Evolutionary conservation across 345 rosid genomes (phyloP).

Genomic region (Pugionium dolabratum): DNA sequence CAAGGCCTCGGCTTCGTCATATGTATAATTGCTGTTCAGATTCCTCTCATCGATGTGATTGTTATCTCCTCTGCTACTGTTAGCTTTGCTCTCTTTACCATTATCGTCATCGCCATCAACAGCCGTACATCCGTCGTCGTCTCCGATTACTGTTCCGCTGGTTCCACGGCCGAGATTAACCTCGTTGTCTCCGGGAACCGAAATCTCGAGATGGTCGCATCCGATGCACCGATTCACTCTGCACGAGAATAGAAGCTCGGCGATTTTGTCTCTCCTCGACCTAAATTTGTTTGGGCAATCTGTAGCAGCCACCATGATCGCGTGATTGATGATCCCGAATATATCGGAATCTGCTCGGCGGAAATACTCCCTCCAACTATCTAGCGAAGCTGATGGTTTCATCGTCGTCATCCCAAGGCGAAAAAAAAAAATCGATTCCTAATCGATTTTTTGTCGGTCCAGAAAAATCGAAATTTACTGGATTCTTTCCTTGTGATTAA

Average conservation of each 20-base stretch:
- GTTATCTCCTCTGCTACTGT: constrained; percentile 56
- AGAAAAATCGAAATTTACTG: neutral
- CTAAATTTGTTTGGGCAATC: constrained; percentile 75
- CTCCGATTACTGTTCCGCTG: constrained; percentile 16
- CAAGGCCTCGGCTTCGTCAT: constrained; percentile 70
- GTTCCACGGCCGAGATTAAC: constrained; percentile 30
- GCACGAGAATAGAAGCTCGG: constrained; percentile 64
- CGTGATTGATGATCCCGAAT: constrained; percentile 67
- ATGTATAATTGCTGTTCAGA: constrained; percentile 50
- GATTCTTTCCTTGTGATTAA: too few species aligned
- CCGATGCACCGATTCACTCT: constrained; percentile 56
- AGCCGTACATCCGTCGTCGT: constrained; percentile 14
- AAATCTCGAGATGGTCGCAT: constrained; percentile 56
- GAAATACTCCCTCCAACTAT: constrained; percentile 79
- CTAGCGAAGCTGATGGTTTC: constrained; percentile 42
- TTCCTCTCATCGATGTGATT: constrained; percentile 32
- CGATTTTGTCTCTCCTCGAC: constrained; percentile 60
- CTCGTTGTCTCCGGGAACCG: constrained; percentile 40
- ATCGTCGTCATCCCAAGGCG: neutral
- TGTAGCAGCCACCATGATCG: constrained; percentile 70
- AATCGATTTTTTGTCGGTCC: neutral
- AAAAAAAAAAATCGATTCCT: neutral
- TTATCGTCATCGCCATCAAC: constrained; percentile 28
- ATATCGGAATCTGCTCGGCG: constrained; percentile 60
- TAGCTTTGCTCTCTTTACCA: constrained; percentile 67